These are phyloP conservation scores for Kazachstania viticola DNA, from an alignment of 805 yeast species.

Conservation along the genomic window DNA sequence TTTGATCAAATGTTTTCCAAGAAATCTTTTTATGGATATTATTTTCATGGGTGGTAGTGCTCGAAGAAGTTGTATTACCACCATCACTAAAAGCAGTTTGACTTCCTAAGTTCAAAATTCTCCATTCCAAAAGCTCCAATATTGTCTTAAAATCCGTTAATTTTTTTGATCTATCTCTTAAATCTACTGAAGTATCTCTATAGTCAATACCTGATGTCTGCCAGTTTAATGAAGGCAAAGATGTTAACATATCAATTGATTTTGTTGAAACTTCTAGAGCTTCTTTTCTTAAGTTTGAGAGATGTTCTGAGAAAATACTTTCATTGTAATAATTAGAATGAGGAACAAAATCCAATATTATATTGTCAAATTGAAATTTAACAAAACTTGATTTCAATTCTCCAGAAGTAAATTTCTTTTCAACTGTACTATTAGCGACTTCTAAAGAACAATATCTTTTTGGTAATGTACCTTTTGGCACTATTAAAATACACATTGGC, in stretches of 20 bases:
- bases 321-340: constrained; percentile 24
- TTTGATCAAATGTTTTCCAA: constrained; percentile 75
- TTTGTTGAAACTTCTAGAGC: constrained; percentile 8
- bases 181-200: constrained; percentile 66
- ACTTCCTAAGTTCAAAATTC: constrained; percentile 66
- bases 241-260: background rate
- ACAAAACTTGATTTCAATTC: constrained; percentile 68
- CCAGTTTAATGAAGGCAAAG: constrained; percentile 21
- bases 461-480: constrained; percentile 73
- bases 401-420: constrained; percentile 71
- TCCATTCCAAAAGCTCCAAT: constrained; percentile 63
- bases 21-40: constrained; percentile 43
- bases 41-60: constrained; percentile 22
- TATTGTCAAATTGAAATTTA: constrained; percentile 42
- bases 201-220: constrained; percentile 79
- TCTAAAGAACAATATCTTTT: constrained; percentile 67
- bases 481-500: constrained; percentile 69
- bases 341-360: constrained; percentile 26
- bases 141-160: constrained; percentile 63
- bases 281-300: constrained; percentile 53
- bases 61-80: constrained; percentile 24
- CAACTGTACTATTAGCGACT: constrained; percentile 79
- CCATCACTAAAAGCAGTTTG: constrained; percentile 56
- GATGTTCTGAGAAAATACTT: constrained; percentile 33
- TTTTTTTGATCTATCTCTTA: constrained; percentile 53